Evolutionary conservation across 805 yeast species (phyloP), one percentile per base, ranked within the genome.

Genomic region (Candida insectorum): DNA sequence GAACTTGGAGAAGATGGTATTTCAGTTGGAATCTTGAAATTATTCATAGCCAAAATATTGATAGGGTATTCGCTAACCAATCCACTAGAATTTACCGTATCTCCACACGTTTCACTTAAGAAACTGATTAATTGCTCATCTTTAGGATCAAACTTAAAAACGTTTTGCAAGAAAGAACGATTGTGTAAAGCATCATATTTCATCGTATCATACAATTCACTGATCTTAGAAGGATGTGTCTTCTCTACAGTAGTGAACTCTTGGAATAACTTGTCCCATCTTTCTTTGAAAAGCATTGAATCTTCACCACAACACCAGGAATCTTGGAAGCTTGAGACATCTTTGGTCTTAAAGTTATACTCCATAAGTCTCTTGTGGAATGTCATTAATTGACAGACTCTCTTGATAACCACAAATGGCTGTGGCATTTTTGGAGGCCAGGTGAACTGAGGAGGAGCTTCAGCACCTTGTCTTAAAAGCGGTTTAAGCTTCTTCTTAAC

Each of bases 391-490:
- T 88, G 96, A 26, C 93, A 95, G 17, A 93, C 98, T 43, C 96
- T 71, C 52, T 87, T 85, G 48, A 94, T 85, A 11, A 93, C 98
- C 30, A 81, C 77, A 52, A 87, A 91, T 2, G 99, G 99, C 54
- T 93, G 94, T 0, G 98, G 97, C 85, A 93, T 88, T 54, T 87
- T 87, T 13, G 93, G 85, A 1, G 99, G 98, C 99, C 99, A 93
- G 0, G 98, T 85, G 59, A 93, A 93, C 53, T 93, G 96, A 0
- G 94, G 85, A 12, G 98, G 97, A 0, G 97, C 96, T 48, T 87
- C 95, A 35, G 87, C 85, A 2, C 98, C 98, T 58, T 89, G 93
- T 60, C 99, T 77, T 33, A 93, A 67, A 51, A 93, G 68, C 1
- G 97, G 97, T 60, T 93, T 93, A 52, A 93, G 71, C 67, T 89